Percentiles rank a stretch among this genome's conserved stretches.
Conservation (phyloP, 805 yeast species). For the Metschnikowia drakensbergensis region DNA sequence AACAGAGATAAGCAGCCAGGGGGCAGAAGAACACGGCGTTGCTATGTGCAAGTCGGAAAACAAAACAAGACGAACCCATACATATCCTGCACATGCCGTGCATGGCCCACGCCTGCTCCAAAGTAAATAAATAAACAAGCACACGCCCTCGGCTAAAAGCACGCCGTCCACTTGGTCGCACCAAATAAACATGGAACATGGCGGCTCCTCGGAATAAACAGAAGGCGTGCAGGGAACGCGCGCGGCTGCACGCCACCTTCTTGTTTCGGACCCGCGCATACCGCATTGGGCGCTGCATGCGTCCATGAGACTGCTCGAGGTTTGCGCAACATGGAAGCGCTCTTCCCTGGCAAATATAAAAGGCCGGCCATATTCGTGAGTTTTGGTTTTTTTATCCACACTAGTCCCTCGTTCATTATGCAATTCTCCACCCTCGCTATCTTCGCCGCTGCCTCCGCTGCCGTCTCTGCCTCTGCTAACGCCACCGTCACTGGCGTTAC, state of each 20-base stretch:
- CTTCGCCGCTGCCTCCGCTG: constrained; percentile 20
- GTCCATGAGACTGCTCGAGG: neutral
- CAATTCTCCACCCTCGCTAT: constrained; percentile 22
- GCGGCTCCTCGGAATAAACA: neutral
- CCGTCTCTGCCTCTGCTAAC: constrained; percentile 17
- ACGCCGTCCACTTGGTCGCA: neutral
- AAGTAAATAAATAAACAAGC: neutral
- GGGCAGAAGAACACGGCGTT: neutral
- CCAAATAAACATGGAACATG: neutral
- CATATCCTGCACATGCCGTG: neutral
- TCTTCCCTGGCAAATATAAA: constrained; percentile 2
- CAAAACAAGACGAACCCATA: neutral
- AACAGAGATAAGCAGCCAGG: neutral
- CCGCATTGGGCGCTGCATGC: constrained; percentile 2
- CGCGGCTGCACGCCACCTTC: neutral
- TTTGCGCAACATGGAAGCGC: neutral
- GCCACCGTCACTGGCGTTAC: constrained; percentile 13
- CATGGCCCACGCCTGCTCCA: too few species aligned
- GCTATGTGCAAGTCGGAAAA: too few species aligned
- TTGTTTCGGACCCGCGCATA: neutral
- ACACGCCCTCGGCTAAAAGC: neutral
- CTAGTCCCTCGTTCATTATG: constrained; percentile 19
- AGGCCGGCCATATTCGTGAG: neutral
- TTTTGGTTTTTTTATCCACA: constrained; percentile 3
- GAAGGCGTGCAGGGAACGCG: neutral